These are phyloP conservation scores for Curvularia hawaiiensis DNA, from an alignment of 2,329 filamentous ascomycete species.

Conservation along the genomic window DNA sequence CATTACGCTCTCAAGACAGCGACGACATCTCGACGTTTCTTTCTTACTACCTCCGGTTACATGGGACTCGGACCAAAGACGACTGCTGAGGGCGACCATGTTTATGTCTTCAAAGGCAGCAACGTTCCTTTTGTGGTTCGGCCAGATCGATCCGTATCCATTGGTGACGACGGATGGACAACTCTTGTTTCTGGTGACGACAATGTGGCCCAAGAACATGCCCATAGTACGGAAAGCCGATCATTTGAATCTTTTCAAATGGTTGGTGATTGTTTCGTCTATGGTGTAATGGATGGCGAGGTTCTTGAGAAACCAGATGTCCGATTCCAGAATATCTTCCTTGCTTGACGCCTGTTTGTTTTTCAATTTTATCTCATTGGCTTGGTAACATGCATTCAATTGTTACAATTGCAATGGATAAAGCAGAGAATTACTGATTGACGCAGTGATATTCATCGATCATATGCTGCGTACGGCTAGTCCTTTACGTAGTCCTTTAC, in stretches of 20 bases:
- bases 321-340: not conserved
- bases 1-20: slow-evolving; percentile 25
- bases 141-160: not conserved
- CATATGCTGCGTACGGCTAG: not conserved
- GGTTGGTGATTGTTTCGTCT: slow-evolving; percentile 27
- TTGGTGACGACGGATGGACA: not conserved
- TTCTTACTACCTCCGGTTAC: slow-evolving; percentile 23
- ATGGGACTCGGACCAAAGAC: slow-evolving; percentile 28
- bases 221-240: not conserved
- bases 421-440: too few species aligned
- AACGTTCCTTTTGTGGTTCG: slow-evolving; percentile 26
- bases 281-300: slow-evolving; percentile 28
- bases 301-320: not conserved
- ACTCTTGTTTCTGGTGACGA: not conserved
- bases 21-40: slow-evolving; percentile 27
- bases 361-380: not conserved
- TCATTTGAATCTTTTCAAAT: slow-evolving; percentile 6
- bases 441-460: too few species aligned
- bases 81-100: slow-evolving; percentile 17
- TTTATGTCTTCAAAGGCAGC: slow-evolving; percentile 22
- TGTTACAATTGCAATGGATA: too few species aligned
- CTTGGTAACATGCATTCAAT: not conserved
- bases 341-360: not conserved
- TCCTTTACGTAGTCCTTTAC: not conserved
- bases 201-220: not conserved